These are phyloP conservation scores for Apiosordaria backusii DNA, from an alignment of 495 filamentous ascomycete genomes.

Conservation along the genomic window DNA sequence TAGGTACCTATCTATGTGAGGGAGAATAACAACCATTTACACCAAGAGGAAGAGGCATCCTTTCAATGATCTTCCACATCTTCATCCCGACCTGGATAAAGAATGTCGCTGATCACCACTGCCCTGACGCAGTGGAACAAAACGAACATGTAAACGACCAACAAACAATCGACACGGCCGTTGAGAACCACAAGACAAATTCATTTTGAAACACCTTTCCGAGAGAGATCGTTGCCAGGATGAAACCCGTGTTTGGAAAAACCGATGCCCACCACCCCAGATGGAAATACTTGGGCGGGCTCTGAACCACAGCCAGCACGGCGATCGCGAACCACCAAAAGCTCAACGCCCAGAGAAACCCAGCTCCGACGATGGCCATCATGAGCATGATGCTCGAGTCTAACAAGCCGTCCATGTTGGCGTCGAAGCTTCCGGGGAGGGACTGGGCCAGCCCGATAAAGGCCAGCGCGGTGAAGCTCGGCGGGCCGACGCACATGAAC, in stretches of 20 bases:
- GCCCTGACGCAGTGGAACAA: constrained; percentile 51
- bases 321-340: constrained; percentile 73
- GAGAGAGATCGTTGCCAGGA: constrained; percentile 47
- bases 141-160: constrained; percentile 58
- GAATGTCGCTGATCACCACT: constrained; percentile 51
- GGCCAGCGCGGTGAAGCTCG: constrained; percentile 55
- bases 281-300: constrained; percentile 52
- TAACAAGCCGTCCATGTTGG: constrained; percentile 30
- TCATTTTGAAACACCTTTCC: constrained; percentile 43
- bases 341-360: constrained; percentile 70
- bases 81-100: constrained; percentile 63
- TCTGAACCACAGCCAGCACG: constrained; percentile 49
- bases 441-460: constrained; percentile 29
- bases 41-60: background rate
- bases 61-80: constrained; percentile 42
- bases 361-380: constrained; percentile 51
- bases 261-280: constrained; percentile 57
- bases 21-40: no score
- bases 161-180: constrained; percentile 52
- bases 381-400: constrained; percentile 39
- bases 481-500: constrained; percentile 69
- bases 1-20: background rate
- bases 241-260: constrained; percentile 60
- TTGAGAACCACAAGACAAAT: constrained; percentile 44
- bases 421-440: constrained; percentile 36